These are phyloP conservation scores for Plectosphaerella cucumerina DNA, from an alignment of 2,329 filamentous ascomycete genomes.

Conservation along the genomic window DNA sequence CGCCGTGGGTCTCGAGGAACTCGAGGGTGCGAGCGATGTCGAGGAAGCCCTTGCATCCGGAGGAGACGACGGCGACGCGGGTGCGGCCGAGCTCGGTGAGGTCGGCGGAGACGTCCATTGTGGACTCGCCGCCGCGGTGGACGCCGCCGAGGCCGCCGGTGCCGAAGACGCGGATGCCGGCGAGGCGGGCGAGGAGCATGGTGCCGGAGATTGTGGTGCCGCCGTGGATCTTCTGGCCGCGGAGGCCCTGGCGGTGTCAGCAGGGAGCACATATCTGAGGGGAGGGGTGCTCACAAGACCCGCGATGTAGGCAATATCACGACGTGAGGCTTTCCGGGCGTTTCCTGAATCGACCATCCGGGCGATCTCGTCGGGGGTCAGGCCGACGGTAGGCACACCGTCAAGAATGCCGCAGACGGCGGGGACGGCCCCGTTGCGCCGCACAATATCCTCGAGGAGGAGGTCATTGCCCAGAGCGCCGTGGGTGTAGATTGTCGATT, in stretches of 20 bases:
- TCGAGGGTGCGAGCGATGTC: conserved; percentile 90
- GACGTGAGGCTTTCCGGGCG: conserved; percentile 78
- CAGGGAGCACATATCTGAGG: background rate
- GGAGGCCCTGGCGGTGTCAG: conserved; percentile 44
- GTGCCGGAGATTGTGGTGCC: conserved; percentile 93
- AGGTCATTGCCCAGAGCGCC: conserved; percentile 71
- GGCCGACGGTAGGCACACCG: conserved; percentile 76
- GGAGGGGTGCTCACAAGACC: conserved; percentile 57
- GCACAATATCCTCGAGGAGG: conserved; percentile 75
- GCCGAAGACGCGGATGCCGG: conserved; percentile 88
- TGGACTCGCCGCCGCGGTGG: conserved; percentile 79
- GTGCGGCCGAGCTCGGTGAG: conserved; percentile 90
- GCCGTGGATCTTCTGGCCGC: conserved; percentile 69
- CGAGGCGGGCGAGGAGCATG: conserved; percentile 81
- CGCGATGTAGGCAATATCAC: conserved; percentile 79
- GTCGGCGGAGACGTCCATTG: conserved; percentile 93
- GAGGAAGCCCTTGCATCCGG: conserved; percentile 93
- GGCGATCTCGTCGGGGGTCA: conserved; percentile 67
- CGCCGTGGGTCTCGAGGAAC: conserved; percentile 66
- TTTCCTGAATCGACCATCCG: conserved; percentile 62
- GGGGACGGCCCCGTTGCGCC: conserved; percentile 75
- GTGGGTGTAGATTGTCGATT: conserved; percentile 97
- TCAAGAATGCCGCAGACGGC: conserved; percentile 87
- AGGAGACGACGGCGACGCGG: conserved; percentile 80
- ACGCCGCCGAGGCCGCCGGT: conserved; percentile 94